Base-by-base conservation (phyloP, 1,284 basidiomycete species). In the Ganoderma leucocontextum region DNA sequence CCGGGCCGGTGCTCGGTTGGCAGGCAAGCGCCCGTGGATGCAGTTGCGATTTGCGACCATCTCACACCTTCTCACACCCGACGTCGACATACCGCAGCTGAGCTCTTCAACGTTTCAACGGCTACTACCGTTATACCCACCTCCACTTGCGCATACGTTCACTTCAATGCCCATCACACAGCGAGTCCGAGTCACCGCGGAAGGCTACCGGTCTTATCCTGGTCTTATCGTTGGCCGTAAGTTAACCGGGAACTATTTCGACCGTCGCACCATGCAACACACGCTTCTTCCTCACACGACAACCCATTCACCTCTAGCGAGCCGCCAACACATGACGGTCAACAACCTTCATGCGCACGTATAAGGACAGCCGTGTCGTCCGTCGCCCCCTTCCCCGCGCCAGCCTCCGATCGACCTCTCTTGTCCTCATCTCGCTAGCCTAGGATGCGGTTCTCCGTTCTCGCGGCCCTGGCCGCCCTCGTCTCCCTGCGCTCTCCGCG, bases 221-320 rank as follows among this genome's bases (percentile, higher is more conserved):
- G n/a, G 15, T 35, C 57, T 58, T 58, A 58, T 58, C 57, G 17
- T 7, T 36, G 36, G 2, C 19, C 19, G 35, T 25, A 22, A 2
- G 12, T 52, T 60, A n/a, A 4, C 47, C 36, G 33, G 9, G 29
- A 17, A 38, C 66, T 64, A 64, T 68, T 61, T 61, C 39, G 22
- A 38, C 13, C 41, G 22, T 10, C 38, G 17, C 47, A 47, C 63
- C 67, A 63, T 47, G 60, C 64, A 53, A 57, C 15, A 8, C 52
- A 9, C 15, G 35, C 67, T 68, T 68, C 63, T 64, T 38, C 29
- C 39, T 38, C 60, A 58, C 57, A 58, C 36, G 57, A 22, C 36
- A 55, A 9, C 52, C 52, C 10, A 22, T 10, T 49, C 47, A 12
- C 47, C 47, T 25, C n/a, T 22, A 22, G 17, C 47, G 47, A 10